These are phyloP conservation scores for Elaeagnus macrophylla DNA, from an alignment of 306 rosid species.

Conservation along the genomic window DNA sequence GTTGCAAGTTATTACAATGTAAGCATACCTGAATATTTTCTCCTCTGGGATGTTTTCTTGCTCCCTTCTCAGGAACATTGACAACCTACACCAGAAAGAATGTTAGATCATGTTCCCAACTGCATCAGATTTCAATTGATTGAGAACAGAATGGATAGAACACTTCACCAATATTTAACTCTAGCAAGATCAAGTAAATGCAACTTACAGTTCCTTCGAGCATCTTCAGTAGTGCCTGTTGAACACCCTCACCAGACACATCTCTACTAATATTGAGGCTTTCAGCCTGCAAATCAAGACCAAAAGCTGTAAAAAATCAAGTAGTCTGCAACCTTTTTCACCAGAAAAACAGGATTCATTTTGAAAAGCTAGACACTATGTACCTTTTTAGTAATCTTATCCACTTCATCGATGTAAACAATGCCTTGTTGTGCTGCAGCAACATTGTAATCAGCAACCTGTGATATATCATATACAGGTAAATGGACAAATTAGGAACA, in stretches of 20 bases:
- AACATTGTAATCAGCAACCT: slow-evolving; percentile 94
- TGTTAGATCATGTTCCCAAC: too few relatives aligned
- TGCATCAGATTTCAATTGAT: too few relatives aligned
- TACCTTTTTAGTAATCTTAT: slow-evolving; percentile 91
- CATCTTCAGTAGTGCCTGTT: slow-evolving; percentile 93
- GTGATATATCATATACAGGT: slow-evolving; percentile 11
- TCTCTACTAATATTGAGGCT: slow-evolving; percentile 96
- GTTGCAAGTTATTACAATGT: not conserved
- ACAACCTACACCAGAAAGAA: slow-evolving; percentile 59
- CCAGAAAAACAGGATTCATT: not conserved
- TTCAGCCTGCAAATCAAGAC: slow-evolving; percentile 61
- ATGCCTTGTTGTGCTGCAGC: slow-evolving; percentile 97
- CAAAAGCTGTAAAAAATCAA: slow-evolving; percentile 12
- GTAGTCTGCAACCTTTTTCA: too few relatives aligned
- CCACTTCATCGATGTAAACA: slow-evolving; percentile 97
- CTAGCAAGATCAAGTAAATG: too few relatives aligned
- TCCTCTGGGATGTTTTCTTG: slow-evolving; percentile 94
- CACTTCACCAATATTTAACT: too few relatives aligned
- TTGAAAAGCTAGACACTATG: not conserved
- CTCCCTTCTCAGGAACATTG: slow-evolving; percentile 97
- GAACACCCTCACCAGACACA: slow-evolving; percentile 99
- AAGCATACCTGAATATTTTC: slow-evolving; percentile 76
- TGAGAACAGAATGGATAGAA: too few relatives aligned
- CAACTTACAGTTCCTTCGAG: slow-evolving; percentile 91
- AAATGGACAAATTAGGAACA: too few relatives aligned